These are phyloP conservation scores for Saraca asoca DNA, from an alignment of 331 rosid genomes.

Conservation along the genomic window DNA sequence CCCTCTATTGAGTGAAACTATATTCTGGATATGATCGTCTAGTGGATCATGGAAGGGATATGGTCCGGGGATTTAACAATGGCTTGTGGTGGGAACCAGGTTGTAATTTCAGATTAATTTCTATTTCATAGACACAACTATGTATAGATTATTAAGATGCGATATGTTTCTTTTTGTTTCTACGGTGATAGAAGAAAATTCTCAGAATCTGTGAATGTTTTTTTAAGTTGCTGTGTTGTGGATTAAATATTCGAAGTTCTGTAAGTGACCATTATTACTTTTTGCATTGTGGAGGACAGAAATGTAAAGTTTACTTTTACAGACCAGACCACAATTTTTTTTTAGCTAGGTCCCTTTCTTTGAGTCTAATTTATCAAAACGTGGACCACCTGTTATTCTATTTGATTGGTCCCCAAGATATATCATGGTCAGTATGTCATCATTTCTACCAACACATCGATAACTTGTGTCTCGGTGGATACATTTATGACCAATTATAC, in stretches of 20 bases:
- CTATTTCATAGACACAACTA: constrained; percentile 7
- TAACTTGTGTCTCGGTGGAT: constrained; percentile 60
- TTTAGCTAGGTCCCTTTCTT: constrained; percentile 42
- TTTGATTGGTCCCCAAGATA: constrained; percentile 64
- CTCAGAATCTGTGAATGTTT: constrained; percentile 12
- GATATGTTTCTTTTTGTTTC: constrained; percentile 17
- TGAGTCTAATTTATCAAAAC: constrained; percentile 37
- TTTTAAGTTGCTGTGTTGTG: constrained; percentile 29
- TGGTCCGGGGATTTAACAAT: constrained; percentile 24
- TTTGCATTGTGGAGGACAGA: constrained; percentile 45
- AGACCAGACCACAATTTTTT: constrained; percentile 44
- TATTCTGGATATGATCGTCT: constrained; percentile 14
- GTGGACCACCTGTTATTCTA: constrained; percentile 54
- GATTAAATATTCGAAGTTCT: constrained; percentile 21
- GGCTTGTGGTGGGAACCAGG: constrained; percentile 7
- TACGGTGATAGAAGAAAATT: constrained; percentile 5
- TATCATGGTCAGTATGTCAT: constrained; percentile 55
- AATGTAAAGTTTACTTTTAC: constrained; percentile 35
- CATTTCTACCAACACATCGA: constrained; percentile 64
- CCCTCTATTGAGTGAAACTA: constrained; percentile 29
- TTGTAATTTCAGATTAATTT: constrained; percentile 27
- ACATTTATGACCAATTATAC: constrained; percentile 53
- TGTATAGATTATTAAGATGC: constrained; percentile 7
- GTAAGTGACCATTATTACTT: constrained; percentile 25
- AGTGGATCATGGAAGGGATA: constrained; percentile 13